These are phyloP conservation scores for Penicillium brevicompactum DNA, from an alignment of 2,329 filamentous ascomycete genomes.

Conservation along the genomic window DNA sequence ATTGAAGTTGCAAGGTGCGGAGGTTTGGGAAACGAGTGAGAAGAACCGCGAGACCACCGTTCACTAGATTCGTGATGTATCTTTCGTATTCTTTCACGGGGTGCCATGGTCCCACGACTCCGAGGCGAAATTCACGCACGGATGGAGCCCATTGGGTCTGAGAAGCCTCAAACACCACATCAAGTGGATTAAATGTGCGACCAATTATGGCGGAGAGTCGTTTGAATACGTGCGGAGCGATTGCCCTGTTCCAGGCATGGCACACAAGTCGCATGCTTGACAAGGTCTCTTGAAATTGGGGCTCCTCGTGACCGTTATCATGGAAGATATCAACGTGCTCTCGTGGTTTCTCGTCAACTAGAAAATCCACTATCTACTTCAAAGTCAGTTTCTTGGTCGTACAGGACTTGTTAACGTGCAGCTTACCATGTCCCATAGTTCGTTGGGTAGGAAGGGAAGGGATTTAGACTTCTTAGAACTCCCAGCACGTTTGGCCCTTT, in stretches of 20 bases:
- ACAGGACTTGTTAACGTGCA: neutral
- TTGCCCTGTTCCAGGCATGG: too few species aligned
- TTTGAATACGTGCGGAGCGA: neutral
- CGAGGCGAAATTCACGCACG: neutral
- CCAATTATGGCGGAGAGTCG: neutral
- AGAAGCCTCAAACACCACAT: neutral
- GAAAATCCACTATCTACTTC: neutral
- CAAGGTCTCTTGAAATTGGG: too few species aligned
- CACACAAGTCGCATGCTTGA: too few species aligned
- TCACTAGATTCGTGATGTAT: neutral
- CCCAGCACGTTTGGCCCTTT: neutral
- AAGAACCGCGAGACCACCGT: neutral
- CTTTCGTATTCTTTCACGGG: neutral
- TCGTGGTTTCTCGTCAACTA: neutral
- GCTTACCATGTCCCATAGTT: neutral
- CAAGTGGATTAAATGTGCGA: neutral
- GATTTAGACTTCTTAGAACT: too few species aligned
- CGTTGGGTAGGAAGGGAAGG: neutral
- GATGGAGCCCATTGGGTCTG: neutral
- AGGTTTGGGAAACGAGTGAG: neutral
- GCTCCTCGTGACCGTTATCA: too few species aligned
- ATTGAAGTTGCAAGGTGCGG: neutral
- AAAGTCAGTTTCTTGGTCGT: neutral
- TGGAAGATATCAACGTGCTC: too few species aligned
- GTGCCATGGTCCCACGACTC: neutral